Percentiles rank a stretch among this genome's conserved stretches.
These are phyloP conservation scores for Collybia mongolica DNA, from an alignment of 768 basidiomycete genomes.

Conservation along the genomic window DNA sequence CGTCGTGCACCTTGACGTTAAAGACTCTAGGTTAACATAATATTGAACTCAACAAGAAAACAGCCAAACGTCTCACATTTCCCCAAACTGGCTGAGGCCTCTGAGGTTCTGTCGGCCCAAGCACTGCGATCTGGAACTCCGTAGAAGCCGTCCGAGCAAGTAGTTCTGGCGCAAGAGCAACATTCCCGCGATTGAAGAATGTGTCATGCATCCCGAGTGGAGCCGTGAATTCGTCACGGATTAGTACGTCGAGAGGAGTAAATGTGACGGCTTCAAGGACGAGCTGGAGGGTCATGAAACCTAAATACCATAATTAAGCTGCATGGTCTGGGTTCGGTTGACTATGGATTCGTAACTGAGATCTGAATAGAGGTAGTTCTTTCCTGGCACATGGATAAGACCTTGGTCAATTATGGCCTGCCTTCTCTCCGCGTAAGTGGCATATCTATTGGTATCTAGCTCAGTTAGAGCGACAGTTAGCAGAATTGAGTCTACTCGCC, in stretches of 20 bases:
- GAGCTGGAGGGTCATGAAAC: constrained; percentile 24
- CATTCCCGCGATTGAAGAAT: constrained; percentile 22
- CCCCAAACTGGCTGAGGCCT: constrained; percentile 25
- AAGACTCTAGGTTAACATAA: background rate
- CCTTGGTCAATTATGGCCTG: constrained; percentile 18
- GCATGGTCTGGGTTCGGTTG: too few relatives aligned
- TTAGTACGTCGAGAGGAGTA: constrained; percentile 19
- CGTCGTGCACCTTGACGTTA: constrained; percentile 20
- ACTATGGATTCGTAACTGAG: constrained; percentile 15
- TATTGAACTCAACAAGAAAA: background rate
- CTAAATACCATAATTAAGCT: constrained; percentile 4
- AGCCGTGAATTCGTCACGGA: constrained; percentile 20
- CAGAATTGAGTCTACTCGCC: constrained; percentile 10
- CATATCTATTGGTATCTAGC: constrained; percentile 13
- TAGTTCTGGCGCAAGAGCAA: constrained; percentile 1
- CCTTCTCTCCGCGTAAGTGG: constrained; percentile 20
- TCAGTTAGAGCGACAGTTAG: background rate
- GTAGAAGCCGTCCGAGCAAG: constrained; percentile 14
- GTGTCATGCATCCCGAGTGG: constrained; percentile 25
- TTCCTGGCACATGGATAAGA: constrained; percentile 21
- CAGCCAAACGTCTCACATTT: constrained; percentile 13
- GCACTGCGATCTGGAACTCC: constrained; percentile 22
- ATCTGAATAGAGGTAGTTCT: constrained; percentile 24
- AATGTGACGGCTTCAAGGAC: constrained; percentile 21
- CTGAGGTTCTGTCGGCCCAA: constrained; percentile 18